phyloP scores from a whole-genome alignment of 2,329 filamentous ascomycete species.

The Pseudocercospora cruenta region DNA sequence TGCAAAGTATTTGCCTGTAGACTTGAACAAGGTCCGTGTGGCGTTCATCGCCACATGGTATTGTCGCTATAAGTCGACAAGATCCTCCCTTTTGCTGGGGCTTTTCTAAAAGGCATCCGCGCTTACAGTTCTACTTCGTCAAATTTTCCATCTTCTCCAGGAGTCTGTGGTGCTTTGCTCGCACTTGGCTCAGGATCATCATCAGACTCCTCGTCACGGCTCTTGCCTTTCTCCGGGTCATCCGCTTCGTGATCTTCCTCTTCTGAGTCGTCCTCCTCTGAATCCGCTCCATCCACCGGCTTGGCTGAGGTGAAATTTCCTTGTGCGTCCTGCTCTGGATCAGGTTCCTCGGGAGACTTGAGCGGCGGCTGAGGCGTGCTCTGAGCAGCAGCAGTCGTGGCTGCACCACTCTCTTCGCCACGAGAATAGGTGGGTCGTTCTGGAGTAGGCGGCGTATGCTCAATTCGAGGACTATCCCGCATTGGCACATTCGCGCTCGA shows the following conservation, averaged over 20 bases:
- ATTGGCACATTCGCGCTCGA: conserved; percentile 32
- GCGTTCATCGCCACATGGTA: not conserved
- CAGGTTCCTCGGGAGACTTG: conserved; percentile 27
- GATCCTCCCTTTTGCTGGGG: not conserved
- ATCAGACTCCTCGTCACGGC: conserved; percentile 30
- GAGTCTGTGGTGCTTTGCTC: conserved; percentile 10
- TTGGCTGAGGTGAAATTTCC: conserved; percentile 17
- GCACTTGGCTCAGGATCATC: not conserved
- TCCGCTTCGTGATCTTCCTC: conserved; percentile 31
- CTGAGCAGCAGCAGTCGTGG: conserved; percentile 15
- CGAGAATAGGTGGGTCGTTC: conserved; percentile 40
- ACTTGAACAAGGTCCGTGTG: not conserved
- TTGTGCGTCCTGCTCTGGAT: conserved; percentile 39
- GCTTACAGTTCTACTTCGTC: conserved; percentile 33
- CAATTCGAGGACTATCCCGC: conserved; percentile 50
- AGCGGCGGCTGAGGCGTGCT: conserved; percentile 34
- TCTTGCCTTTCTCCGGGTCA: conserved; percentile 32
- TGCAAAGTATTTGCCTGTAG: not conserved
- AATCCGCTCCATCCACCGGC: conserved; percentile 34
- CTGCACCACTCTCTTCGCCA: conserved; percentile 12
- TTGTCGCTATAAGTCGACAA: not conserved
- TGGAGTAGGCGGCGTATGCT: conserved; percentile 57
- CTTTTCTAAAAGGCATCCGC: not conserved
- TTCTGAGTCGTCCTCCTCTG: conserved; percentile 27
- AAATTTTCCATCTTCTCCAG: conserved; percentile 34